phyloP scores from a whole-genome alignment of 352 stramenopile species.

The Phytophthora foliorum region DNA sequence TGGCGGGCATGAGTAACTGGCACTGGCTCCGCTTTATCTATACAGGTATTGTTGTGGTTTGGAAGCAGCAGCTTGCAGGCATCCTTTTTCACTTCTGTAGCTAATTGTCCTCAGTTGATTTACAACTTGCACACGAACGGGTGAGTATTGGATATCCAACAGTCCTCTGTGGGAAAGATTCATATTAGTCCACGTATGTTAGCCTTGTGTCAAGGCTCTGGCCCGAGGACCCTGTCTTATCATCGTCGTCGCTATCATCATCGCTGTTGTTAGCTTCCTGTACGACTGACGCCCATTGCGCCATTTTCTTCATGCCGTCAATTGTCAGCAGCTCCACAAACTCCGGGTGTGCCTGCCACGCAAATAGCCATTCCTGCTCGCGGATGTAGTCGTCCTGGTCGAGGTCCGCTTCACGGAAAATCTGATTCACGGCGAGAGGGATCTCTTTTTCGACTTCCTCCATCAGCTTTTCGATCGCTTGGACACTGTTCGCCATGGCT shows the following conservation, averaged over 20 bases:
- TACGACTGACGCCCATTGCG: slow-evolving; percentile 79
- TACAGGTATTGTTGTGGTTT: too few species aligned
- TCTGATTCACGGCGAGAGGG: slow-evolving; percentile 84
- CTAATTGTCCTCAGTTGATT: too few species aligned
- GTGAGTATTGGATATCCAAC: too few species aligned
- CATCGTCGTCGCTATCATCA: slow-evolving; percentile 36
- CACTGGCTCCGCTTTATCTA: too few species aligned
- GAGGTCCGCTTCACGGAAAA: slow-evolving; percentile 81
- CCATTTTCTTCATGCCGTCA: slow-evolving; percentile 88
- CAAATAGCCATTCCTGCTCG: slow-evolving; percentile 85
- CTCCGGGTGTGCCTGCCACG: slow-evolving; percentile 81
- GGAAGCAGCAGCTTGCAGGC: too few species aligned
- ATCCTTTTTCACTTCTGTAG: too few species aligned
- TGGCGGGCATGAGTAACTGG: not conserved
- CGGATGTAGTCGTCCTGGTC: slow-evolving; percentile 85
- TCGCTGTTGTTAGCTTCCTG: slow-evolving; percentile 37
- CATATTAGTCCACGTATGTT: slow-evolving; percentile 66
- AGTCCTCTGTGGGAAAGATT: slow-evolving; percentile 5
- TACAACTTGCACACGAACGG: too few species aligned
- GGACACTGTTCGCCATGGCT: slow-evolving; percentile 61
- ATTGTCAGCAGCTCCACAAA: slow-evolving; percentile 89
- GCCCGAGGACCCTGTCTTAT: slow-evolving; percentile 27
- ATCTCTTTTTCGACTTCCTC: slow-evolving; percentile 86
- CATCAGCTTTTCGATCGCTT: slow-evolving; percentile 76
- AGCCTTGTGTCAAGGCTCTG: slow-evolving; percentile 63